Evolutionary conservation across 306 rosid species (phyloP).

Genomic region (Rubus idaeus): DNA sequence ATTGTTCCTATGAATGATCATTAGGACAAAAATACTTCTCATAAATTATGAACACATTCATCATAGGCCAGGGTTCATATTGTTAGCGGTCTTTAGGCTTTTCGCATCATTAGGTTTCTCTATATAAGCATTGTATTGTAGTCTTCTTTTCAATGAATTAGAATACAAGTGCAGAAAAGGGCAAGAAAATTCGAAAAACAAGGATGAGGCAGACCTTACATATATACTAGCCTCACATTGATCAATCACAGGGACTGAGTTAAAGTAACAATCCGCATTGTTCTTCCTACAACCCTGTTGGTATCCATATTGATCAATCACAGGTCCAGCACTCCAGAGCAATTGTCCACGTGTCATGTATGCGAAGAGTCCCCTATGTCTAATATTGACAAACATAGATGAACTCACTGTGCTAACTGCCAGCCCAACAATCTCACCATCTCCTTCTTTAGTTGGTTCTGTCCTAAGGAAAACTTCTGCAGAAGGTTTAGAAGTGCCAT

Average conservation of each 20-base stretch:
- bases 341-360: constrained; percentile 43
- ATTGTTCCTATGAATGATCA: neutral
- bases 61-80: neutral
- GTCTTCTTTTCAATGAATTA: neutral
- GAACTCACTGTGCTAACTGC: constrained; percentile 61
- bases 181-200: neutral
- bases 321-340: constrained; percentile 75
- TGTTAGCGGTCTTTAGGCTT: no score
- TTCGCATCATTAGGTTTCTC: no score
- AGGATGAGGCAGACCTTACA: constrained; percentile 50
- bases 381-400: constrained; percentile 48
- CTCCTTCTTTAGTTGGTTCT: constrained; percentile 40
- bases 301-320: constrained; percentile 60
- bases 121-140: neutral
- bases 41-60: neutral
- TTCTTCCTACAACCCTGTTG: constrained; percentile 69
- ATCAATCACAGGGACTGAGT: constrained; percentile 69
- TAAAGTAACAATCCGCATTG: constrained; percentile 50
- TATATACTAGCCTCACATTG: constrained; percentile 76
- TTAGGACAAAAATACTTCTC: neutral
- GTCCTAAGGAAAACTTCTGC: constrained; percentile 50
- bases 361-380: constrained; percentile 65
- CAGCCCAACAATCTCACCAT: constrained; percentile 57
- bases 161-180: neutral
- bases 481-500: constrained; percentile 38